Percentiles rank a stretch among this genome's conserved stretches.
Conservation (phyloP, 139 green algal genomes). For the Edaphochlamys debaryana region DNA sequence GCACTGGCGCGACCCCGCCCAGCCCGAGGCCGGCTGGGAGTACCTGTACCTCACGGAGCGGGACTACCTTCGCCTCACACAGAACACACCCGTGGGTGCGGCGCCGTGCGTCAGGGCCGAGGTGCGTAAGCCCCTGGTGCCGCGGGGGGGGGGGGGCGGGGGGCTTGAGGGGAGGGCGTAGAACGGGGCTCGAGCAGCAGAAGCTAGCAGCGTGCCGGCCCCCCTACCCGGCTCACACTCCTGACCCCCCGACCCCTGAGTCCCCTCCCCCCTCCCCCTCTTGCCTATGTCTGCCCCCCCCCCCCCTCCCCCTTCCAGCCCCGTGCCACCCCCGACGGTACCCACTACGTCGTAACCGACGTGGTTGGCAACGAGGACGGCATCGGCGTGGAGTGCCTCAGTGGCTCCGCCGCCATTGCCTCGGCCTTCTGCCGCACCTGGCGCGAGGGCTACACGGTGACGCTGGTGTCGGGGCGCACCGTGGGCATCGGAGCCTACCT, state of each 20-base stretch:
- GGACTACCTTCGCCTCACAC: conserved; percentile 77
- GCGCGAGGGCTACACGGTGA: conserved; percentile 94
- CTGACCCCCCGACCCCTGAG: too few relatives aligned
- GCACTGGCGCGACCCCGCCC: conserved; percentile 74
- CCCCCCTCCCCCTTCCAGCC: background rate
- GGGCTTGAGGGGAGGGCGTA: too few relatives aligned
- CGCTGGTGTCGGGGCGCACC: conserved; percentile 90
- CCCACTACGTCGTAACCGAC: conserved; percentile 78
- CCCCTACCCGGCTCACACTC: too few relatives aligned
- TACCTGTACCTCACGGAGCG: conserved; percentile 93
- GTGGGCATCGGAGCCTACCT: conserved; percentile 99
- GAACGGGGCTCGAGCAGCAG: too few relatives aligned
- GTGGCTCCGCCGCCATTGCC: conserved; percentile 93
- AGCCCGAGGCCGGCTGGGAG: conserved; percentile 85
- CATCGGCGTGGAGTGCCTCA: conserved; percentile 97
- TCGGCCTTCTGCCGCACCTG: conserved; percentile 64
- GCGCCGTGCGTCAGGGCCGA: conserved; percentile 20
- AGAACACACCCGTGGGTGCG: background rate
- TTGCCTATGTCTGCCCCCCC: too few relatives aligned
- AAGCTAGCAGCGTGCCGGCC: too few relatives aligned
- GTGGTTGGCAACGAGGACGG: conserved; percentile 96
- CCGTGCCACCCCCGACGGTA: background rate
- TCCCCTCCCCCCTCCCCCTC: background rate
- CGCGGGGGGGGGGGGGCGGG: too few relatives aligned
- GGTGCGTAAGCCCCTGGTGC: background rate